Base-by-base conservation (phyloP, 2,329 filamentous ascomycete species). In the Xylaria arbuscula region DNA sequence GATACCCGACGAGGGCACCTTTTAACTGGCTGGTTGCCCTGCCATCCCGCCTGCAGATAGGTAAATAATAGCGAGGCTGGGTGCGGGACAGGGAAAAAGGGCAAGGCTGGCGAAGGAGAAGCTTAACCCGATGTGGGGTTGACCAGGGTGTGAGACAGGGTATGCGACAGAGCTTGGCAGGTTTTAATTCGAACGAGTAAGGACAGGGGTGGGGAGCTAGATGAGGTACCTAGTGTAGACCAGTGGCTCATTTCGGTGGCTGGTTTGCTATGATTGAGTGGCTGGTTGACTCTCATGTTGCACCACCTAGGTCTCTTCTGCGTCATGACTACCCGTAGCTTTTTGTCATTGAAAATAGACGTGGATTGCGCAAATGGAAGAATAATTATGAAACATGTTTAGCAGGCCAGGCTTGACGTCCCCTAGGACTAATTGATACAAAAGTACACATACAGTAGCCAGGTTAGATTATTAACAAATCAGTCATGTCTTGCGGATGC, bases 21-120 rank as follows among this genome's bases (percentile, higher is more conserved):
- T 73, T 70, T 73, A 72, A 79, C 70, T 73, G 71, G 64, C 69
- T 45, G 40, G 83, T 84, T 85, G 83, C 82, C 83, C 83, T 80
- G 83, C 83, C 83, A 85, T 81, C 80, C 65, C 80, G 79, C 68
- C 65, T 51, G 67, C 65, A 76, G 78, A 6, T 28, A 28, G 28
- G 28, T 28, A 54, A 15, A 80, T 78, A 80, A 80, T 78, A 80
- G 75, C 75, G 75, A 78, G 77, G 79, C 78, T 80, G 79, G 28
- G 79, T 69, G 50, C 40, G 50, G 40, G 50, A 40, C 62, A 62
- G 34, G n/a, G 63, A 58, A 75, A 79, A 78, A 76, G 68, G 60
- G 72, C 74, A 78, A 77, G 76, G 76, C 75, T 75, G 76, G 71
- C 54, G 51, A 24, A 55, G n/a, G 38, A 32, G 19, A 36, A 38